These are phyloP conservation scores for Saccharomyces uvarum DNA, from an alignment of 1,139 yeast species.

Conservation along the genomic window DNA sequence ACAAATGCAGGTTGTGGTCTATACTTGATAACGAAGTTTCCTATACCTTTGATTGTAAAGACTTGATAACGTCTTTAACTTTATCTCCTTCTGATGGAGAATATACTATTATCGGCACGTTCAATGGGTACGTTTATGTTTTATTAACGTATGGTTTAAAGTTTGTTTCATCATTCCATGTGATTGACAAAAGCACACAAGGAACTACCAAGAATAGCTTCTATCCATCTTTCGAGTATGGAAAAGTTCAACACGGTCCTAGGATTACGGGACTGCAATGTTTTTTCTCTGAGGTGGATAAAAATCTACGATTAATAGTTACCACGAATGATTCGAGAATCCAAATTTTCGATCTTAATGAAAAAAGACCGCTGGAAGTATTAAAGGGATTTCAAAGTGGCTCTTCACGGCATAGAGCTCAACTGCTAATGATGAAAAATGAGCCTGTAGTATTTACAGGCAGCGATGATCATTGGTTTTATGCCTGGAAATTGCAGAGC, in stretches of 20 bases:
- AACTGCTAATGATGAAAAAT: slow-evolving; percentile 16
- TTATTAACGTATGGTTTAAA: slow-evolving; percentile 61
- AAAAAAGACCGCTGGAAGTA: slow-evolving; percentile 51
- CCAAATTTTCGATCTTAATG: slow-evolving; percentile 51
- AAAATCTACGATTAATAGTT: slow-evolving; percentile 36
- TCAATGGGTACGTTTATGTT: slow-evolving; percentile 61
- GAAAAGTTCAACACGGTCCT: slow-evolving; percentile 31
- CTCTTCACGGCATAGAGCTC: slow-evolving; percentile 65
- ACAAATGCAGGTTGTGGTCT: slow-evolving; percentile 71
- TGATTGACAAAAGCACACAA: slow-evolving; percentile 31
- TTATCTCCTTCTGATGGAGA: slow-evolving; percentile 40
- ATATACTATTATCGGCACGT: slow-evolving; percentile 67
- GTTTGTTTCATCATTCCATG: slow-evolving; percentile 47
- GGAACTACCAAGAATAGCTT: slow-evolving; percentile 9
- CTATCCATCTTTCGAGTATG: slow-evolving; percentile 3
- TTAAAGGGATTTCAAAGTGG: slow-evolving; percentile 69
- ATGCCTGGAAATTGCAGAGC: slow-evolving; percentile 26
- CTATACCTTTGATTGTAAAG: slow-evolving; percentile 27
- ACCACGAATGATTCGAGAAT: slow-evolving; percentile 79
- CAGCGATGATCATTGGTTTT: slow-evolving; percentile 40
- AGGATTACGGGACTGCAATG: slow-evolving; percentile 45
- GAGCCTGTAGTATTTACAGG: slow-evolving; percentile 34
- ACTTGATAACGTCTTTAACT: slow-evolving; percentile 27
- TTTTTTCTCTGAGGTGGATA: slow-evolving; percentile 17
- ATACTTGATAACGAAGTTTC: slow-evolving; percentile 59